Conservation (phyloP, 345 rosid species). For the Eutrema yunnanense region DNA sequence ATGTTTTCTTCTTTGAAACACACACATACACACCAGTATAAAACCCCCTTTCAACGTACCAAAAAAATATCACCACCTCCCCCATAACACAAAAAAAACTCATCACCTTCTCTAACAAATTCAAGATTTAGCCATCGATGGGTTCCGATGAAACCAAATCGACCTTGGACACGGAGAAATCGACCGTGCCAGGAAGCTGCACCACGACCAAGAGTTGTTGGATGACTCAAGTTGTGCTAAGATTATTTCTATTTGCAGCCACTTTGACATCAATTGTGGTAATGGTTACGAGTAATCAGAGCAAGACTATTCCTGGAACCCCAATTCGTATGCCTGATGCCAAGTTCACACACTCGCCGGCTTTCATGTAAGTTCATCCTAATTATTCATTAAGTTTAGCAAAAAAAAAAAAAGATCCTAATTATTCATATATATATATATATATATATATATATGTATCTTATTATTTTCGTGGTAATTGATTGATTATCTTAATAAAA, state of each 20-base stretch:
- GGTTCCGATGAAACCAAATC: conserved; percentile 27
- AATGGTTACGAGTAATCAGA: conserved; percentile 58
- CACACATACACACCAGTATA: neutral
- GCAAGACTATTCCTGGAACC: conserved; percentile 25
- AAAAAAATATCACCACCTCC: neutral
- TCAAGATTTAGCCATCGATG: neutral
- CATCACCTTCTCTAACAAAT: neutral
- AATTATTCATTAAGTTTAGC: neutral
- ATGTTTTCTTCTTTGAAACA: conserved; percentile 1
- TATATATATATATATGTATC: neutral
- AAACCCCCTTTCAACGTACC: conserved; percentile 5
- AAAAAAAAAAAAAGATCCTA: neutral
- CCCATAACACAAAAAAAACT: neutral
- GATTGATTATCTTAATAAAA: neutral
- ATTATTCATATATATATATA: too few species aligned
- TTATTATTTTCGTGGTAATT: neutral
- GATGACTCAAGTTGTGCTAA: conserved; percentile 37
- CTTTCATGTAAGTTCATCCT: conserved; percentile 53
- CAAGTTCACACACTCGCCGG: conserved; percentile 66
- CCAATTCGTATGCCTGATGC: conserved; percentile 20
- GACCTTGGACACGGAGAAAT: conserved; percentile 8
- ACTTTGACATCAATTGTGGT: conserved; percentile 44
- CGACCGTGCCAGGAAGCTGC: conserved; percentile 1
- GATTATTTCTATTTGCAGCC: conserved; percentile 54
- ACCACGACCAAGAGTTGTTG: conserved; percentile 16